Base-by-base conservation (phyloP, 257 asterid species). In the Solanum phureja region DNA sequence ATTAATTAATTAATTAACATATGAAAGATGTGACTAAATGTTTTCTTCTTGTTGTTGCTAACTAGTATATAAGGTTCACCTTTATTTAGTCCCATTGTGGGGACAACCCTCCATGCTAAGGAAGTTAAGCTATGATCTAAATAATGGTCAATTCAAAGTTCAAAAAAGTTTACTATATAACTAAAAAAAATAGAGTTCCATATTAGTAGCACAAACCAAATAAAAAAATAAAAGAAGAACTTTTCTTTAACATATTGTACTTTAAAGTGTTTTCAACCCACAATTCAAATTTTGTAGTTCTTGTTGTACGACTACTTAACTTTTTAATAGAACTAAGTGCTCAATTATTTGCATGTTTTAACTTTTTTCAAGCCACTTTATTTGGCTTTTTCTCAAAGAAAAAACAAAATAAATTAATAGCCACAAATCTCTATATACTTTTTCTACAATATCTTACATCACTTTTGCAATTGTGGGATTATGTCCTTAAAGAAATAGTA, bases 311-410 rank as follows among this genome's bases (percentile, higher is more conserved):
- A 81, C 85, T 16, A 66, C 88, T 83, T 74, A 81, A 49, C n/a
- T 88, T 87, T 88, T 58, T 74, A 8, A 29, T 34, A 86, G 79
- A 87, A 71, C 35, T 56, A 87, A 64, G 87, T 87, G 90, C 90
- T 91, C 93, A 87, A 91, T 91, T 90, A 92, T 91, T 93, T 89
- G 33, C 91, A 52, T 49, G 88, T 86, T 89, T 88, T 88, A 62
- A 89, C 71, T 85, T 52, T 49, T 66, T 79, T 8, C 85, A 44
- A 44, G 40, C 16, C 40, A 79, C 66, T 79, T 79, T 73, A 87
- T 92, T 92, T 91, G 86, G 91, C 90, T 33, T 52, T 88, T 75
- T 83, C 77, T 87, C 71, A 9, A 5, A 23, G n/a, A 33, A 3
- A 27, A 71, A 79, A 77, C 37, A 58, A 49, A 87, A 37, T 18